phyloP scores from a whole-genome alignment of 192 early-diverging fungal genomes.

The Polychytrium aggregatum region DNA sequence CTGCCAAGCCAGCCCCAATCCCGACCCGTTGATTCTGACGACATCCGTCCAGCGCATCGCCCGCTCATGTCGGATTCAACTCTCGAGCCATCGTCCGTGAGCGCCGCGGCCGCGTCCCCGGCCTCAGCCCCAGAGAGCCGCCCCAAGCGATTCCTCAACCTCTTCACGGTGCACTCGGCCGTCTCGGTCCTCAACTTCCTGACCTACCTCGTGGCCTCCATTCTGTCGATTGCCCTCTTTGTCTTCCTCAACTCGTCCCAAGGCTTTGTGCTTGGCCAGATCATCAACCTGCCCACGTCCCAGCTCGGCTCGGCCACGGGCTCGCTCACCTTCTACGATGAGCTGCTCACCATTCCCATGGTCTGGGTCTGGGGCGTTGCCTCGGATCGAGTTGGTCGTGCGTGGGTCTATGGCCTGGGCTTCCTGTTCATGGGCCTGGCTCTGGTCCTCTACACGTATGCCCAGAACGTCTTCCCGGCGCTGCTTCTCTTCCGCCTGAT shows the following conservation, averaged over 20 bases:
- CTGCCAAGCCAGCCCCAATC: no score
- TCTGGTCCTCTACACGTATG: constrained; percentile 36
- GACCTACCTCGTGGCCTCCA: background rate
- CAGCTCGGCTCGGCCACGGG: constrained; percentile 34
- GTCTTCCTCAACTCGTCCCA: constrained; percentile 37
- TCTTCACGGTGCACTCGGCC: no score
- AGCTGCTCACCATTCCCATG: constrained; percentile 43
- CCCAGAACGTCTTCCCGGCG: constrained; percentile 41
- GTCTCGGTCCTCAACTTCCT: no score
- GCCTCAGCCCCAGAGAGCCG: no score
- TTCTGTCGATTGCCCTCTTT: constrained; percentile 20
- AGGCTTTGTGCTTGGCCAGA: constrained; percentile 28
- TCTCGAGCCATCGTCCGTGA: no score
- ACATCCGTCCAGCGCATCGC: no score
- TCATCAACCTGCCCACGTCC: constrained; percentile 14
- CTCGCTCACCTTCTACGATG: constrained; percentile 49
- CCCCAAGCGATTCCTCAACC: no score
- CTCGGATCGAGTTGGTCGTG: constrained; percentile 47
- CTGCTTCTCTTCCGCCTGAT: constrained; percentile 48
- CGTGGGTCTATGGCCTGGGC: constrained; percentile 36
- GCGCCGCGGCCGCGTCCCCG: no score
- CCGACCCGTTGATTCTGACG: no score
- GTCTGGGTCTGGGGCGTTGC: constrained; percentile 48
- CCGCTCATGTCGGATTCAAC: no score
- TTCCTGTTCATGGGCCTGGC: constrained; percentile 41